These are phyloP conservation scores for Yamadazyma triangularis DNA, from an alignment of 1,139 yeast species.

Conservation along the genomic window DNA sequence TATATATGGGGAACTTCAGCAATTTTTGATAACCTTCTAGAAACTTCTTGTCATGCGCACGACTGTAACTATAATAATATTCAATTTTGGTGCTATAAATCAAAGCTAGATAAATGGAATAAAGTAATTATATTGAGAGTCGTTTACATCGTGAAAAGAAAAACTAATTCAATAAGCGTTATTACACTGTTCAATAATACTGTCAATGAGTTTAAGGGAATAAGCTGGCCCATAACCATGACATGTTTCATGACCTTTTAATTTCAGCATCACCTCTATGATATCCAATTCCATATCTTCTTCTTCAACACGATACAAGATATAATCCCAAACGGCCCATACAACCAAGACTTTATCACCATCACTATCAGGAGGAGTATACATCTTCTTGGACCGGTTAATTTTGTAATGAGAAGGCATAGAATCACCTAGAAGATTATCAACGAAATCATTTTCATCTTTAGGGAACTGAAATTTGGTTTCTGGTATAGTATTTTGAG, in stretches of 20 bases:
- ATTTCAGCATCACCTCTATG: constrained; percentile 48
- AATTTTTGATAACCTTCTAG: constrained; percentile 6
- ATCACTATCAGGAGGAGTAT: constrained; percentile 30
- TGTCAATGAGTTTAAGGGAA: constrained; percentile 45
- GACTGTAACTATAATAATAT: no score
- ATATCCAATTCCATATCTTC: constrained; percentile 48
- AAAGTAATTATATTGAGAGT: no score
- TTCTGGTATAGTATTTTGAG: no score
- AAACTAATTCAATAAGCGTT: no score
- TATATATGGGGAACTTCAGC: constrained; percentile 1
- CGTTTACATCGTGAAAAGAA: no score
- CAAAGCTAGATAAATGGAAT: no score
- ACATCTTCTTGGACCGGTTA: constrained; percentile 23
- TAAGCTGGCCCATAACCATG: constrained; percentile 87
- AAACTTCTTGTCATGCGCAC: constrained; percentile 4
- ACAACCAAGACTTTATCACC: constrained; percentile 55
- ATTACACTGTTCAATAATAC: constrained; percentile 17
- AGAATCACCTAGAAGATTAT: constrained; percentile 23
- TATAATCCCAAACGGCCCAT: constrained; percentile 81
- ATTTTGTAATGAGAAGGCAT: constrained; percentile 15
- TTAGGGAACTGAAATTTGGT: constrained; percentile 30
- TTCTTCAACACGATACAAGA: constrained; percentile 44
- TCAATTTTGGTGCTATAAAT: no score
- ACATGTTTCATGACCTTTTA: constrained; percentile 68
- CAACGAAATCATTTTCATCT: constrained; percentile 32